Percentiles rank a stretch among this genome's conserved stretches.
These are phyloP conservation scores for Suhomyces pyralidae DNA, from an alignment of 805 yeast species.

Conservation along the genomic window DNA sequence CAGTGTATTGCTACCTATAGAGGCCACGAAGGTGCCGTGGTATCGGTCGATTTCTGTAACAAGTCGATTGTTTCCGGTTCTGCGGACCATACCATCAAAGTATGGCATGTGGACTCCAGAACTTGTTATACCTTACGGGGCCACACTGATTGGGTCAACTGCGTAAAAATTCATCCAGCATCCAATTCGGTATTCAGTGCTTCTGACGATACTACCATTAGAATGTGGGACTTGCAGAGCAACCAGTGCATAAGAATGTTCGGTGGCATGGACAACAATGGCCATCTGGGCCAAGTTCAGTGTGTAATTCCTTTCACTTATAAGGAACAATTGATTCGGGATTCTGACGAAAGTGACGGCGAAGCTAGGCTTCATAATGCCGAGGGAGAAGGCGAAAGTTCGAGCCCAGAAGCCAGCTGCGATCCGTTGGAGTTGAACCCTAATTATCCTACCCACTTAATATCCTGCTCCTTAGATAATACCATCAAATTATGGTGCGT, in stretches of 20 bases:
- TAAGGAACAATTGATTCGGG: constrained; percentile 56
- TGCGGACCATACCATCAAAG: constrained; percentile 87
- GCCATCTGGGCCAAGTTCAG: constrained; percentile 94
- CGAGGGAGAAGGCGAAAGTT: background rate
- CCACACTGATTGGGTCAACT: constrained; percentile 88
- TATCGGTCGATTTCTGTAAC: constrained; percentile 74
- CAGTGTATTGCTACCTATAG: constrained; percentile 90
- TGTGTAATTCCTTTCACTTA: constrained; percentile 82
- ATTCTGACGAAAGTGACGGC: constrained; percentile 30
- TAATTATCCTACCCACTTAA: constrained; percentile 72
- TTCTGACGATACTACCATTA: constrained; percentile 85
- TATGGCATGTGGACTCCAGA: constrained; percentile 94
- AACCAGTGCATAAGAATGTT: constrained; percentile 77
- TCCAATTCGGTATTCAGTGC: constrained; percentile 81
- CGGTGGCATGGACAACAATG: constrained; percentile 69
- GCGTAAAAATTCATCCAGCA: constrained; percentile 79
- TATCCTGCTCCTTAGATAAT: constrained; percentile 87
- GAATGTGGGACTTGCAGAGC: constrained; percentile 90
- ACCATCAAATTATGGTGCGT: constrained; percentile 94
- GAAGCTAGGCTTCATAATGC: background rate
- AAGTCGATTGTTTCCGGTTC: constrained; percentile 89
- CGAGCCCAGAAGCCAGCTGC: background rate
- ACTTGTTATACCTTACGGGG: constrained; percentile 92
- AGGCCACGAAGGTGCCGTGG: constrained; percentile 86
- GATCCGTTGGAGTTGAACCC: constrained; percentile 13